These are phyloP conservation scores for Calocera viscosa DNA, from an alignment of 768 basidiomycete species.

Conservation along the genomic window DNA sequence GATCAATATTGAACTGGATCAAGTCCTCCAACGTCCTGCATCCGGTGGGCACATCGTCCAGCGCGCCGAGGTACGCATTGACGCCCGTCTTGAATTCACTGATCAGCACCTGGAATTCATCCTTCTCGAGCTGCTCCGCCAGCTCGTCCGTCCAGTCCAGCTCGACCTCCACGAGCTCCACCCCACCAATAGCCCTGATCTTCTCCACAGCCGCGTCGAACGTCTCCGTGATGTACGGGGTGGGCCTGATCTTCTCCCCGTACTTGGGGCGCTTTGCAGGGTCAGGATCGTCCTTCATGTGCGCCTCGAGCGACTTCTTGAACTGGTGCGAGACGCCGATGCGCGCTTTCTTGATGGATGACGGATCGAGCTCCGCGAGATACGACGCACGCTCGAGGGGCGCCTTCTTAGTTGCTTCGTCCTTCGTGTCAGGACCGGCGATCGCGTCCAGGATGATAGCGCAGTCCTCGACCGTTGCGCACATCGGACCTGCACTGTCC, in stretches of 20 bases:
- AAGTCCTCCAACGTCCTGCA: neutral
- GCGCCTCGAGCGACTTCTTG: neutral
- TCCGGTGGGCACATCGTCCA: neutral
- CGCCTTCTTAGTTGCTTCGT: neutral
- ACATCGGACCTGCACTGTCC: slow-evolving; percentile 8
- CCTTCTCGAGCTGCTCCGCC: neutral
- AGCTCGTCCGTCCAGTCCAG: neutral
- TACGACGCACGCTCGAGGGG: neutral
- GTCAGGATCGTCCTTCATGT: neutral
- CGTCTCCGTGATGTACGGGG: neutral
- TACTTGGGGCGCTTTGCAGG: neutral
- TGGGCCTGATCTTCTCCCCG: neutral
- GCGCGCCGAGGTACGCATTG: neutral
- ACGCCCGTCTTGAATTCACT: neutral
- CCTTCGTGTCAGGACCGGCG: neutral
- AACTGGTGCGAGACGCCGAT: neutral
- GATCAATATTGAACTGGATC: neutral
- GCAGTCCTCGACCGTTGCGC: neutral
- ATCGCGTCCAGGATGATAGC: neutral
- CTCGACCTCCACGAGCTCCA: neutral
- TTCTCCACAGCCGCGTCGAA: slow-evolving; percentile 9
- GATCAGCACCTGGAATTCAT: neutral
- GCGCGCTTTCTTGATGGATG: neutral
- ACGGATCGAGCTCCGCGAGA: neutral
- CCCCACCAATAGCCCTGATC: neutral